Evolutionary conservation across 176 grass and related monocot species (phyloP).

Genomic region (Juncus effusus): DNA sequence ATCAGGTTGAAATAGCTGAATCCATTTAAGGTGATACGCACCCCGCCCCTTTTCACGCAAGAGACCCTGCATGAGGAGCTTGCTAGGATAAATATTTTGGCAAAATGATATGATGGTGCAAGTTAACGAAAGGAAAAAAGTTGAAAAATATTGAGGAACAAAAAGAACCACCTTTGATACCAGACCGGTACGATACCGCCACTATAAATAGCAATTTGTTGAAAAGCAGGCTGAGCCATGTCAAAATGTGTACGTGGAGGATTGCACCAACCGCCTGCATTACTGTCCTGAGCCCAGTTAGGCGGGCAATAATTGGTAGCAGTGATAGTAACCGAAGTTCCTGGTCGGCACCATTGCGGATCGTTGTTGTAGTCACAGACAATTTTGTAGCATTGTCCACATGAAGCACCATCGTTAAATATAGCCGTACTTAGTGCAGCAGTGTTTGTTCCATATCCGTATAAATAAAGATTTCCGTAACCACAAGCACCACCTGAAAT

Average conservation of each 20-base stretch:
- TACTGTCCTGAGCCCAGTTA: constrained; percentile 31
- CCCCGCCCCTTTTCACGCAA: constrained; percentile 40
- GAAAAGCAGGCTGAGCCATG: constrained; percentile 44
- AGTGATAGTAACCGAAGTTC: constrained; percentile 27
- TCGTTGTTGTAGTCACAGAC: constrained; percentile 14
- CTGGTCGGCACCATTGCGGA: constrained; percentile 11
- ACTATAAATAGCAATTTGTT: constrained; percentile 36
- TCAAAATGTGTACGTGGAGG: constrained; percentile 50
- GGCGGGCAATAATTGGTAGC: constrained; percentile 55
- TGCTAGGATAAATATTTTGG: not conserved
- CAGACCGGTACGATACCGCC: constrained; percentile 56
- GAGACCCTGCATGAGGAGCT: constrained; percentile 26
- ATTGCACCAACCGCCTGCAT: constrained; percentile 53
- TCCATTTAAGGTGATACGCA: constrained; percentile 38
- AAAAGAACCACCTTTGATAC: constrained; percentile 32
- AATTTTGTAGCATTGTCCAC: constrained; percentile 48
- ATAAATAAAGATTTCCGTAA: constrained; percentile 41
- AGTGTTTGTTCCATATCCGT: constrained; percentile 35
- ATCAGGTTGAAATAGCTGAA: constrained; percentile 41
- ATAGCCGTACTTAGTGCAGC: constrained; percentile 40
- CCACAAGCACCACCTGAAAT: constrained; percentile 40
- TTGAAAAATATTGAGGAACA: not conserved
- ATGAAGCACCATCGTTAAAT: constrained; percentile 31
- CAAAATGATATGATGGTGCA: not conserved
- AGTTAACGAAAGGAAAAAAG: not conserved